Evolutionary conservation across 2,329 filamentous ascomycete species (phyloP), one percentile per base, ranked within the genome.

Genomic region (Seiridium unicorne): DNA sequence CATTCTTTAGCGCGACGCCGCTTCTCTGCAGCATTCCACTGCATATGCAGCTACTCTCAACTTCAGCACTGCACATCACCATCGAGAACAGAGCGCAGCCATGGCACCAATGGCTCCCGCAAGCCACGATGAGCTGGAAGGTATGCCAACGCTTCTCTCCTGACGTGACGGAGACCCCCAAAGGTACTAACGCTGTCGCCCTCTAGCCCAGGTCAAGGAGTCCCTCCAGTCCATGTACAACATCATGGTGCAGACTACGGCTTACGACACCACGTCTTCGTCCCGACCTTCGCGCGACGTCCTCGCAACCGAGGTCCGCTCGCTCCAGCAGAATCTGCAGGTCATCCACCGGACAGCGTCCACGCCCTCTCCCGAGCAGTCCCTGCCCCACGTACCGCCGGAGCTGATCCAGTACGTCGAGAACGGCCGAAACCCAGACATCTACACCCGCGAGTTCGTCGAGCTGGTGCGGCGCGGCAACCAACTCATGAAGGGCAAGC

Each of bases 391-490:
- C 38, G 80, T 89, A 31, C 87, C 87, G 2, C 82, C 82, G 56
- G 86, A 89, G 68, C 81, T 90, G 10, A 79, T 89, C 62, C 79
- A 85, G 69, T 90, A 90, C 75, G 87, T 90, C 67, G 87, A 90
- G 72, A 84, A 86, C 70, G 87, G 88, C 49, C 86, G 88, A 55
- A 90, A 90, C 77, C 88, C 88, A 2, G 88, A 90, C 74, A 90
- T 90, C 66, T 90, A 90, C 79, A 90, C 88, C 58, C 81, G 88
- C 68, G 88, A 90, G 77, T 90, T 90, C 68, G 87, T 90, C 68
- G 88, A 90, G 82, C 79, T 88, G 57, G 86, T 88, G 32, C 77
- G 87, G 58, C 79, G 86, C 51, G 80, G 83, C 46, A 90, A 90
- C 76, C 88, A 90, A 79, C 76, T 88, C 62, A 81, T 88, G 77